A percentile compares a stretch with the other conserved stretches of the same genome.
Conservation (phyloP, 129 eudicot genomes). For the Centella asiatica region DNA sequence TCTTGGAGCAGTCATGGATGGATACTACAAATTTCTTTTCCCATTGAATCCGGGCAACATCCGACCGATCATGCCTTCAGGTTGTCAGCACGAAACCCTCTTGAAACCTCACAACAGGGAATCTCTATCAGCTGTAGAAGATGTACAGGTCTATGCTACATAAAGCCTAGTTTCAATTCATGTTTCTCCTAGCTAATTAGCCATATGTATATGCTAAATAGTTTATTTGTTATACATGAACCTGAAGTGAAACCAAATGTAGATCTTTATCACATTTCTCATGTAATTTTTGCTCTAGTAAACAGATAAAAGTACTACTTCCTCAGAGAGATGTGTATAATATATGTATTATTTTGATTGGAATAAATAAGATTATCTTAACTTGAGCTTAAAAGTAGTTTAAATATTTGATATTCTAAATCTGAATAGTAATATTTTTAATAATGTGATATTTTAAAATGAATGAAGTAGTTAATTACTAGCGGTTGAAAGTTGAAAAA, state of each 20-base stretch:
- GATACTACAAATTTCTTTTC: slow-evolving; percentile 78
- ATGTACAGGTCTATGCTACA: slow-evolving; percentile 27
- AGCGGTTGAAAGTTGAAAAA: no score
- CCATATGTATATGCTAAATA: background rate
- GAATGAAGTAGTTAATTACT: no score
- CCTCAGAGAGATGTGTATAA: no score
- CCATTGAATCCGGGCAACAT: slow-evolving; percentile 95
- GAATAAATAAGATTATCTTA: no score
- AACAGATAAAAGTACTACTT: no score
- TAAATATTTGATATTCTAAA: no score
- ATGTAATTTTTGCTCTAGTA: background rate
- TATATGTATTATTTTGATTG: no score
- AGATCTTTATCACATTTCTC: background rate
- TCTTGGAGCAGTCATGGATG: slow-evolving; percentile 89
- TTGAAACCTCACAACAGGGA: slow-evolving; percentile 59
- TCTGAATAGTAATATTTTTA: no score
- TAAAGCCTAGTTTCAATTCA: slow-evolving; percentile 6
- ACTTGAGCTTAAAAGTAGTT: no score
- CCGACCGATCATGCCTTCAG: slow-evolving; percentile 58
- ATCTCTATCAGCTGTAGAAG: slow-evolving; percentile 29
- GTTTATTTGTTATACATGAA: background rate
- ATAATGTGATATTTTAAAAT: no score
- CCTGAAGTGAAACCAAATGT: background rate
- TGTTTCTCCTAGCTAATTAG: background rate
- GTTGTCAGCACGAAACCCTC: slow-evolving; percentile 48